Conservation (phyloP, 768 basidiomycete genomes). For the Mycena polygramma region DNA sequence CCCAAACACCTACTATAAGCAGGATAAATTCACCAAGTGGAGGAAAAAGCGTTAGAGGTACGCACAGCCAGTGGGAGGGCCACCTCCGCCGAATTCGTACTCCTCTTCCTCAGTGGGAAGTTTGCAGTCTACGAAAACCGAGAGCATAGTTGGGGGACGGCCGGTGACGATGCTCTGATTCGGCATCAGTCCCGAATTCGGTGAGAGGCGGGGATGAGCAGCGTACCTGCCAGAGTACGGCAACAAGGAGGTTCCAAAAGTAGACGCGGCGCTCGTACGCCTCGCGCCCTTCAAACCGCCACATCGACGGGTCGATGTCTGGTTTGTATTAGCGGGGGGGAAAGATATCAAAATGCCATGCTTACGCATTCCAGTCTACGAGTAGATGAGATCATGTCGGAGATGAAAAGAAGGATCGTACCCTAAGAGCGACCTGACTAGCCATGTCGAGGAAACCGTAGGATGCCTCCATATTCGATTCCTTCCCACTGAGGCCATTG, state of each 20-base stretch:
- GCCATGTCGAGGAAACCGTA: constrained; percentile 63
- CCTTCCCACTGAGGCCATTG: constrained; percentile 66
- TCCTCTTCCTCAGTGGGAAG: constrained; percentile 64
- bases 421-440: constrained; percentile 61
- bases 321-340: constrained; percentile 3
- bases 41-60: constrained; percentile 5
- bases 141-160: constrained; percentile 60
- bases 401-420: constrained; percentile 38
- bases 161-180: constrained; percentile 61
- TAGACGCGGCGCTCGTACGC: constrained; percentile 66
- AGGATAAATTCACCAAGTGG: constrained; percentile 14
- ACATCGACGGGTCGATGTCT: constrained; percentile 66
- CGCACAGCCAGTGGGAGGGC: constrained; percentile 61
- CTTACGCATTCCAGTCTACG: constrained; percentile 61
- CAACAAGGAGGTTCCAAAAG: constrained; percentile 67
- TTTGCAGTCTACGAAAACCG: constrained; percentile 59
- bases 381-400: constrained; percentile 18
- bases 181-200: constrained; percentile 14
- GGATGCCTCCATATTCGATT: constrained; percentile 62
- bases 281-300: constrained; percentile 63
- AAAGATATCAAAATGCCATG: constrained; percentile 13
- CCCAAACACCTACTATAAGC: constrained; percentile 62
- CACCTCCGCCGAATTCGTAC: constrained; percentile 55
- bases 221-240: constrained; percentile 65
- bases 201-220: not conserved